These are phyloP conservation scores for Coemansia sp. DNA, from an alignment of 192 early-diverging fungal genomes.

Conservation along the genomic window DNA sequence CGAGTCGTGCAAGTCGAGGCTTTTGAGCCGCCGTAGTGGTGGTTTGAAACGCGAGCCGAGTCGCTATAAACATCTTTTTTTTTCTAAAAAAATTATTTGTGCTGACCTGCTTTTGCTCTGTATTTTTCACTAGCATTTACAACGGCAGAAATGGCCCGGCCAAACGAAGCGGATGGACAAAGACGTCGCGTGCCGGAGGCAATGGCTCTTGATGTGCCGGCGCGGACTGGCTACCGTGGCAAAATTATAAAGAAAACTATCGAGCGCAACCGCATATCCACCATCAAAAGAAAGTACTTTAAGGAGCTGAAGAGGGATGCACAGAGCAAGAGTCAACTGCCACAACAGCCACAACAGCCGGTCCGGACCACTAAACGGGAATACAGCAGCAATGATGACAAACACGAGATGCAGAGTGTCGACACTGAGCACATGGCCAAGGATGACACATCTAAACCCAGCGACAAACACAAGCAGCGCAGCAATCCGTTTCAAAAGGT, in stretches of 20 bases:
- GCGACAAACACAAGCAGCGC: constrained; percentile 19
- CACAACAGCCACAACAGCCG: background rate
- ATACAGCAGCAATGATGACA: background rate
- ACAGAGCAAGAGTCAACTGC: background rate
- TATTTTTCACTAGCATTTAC: constrained; percentile 1
- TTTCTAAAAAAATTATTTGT: background rate
- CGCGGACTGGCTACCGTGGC: constrained; percentile 35
- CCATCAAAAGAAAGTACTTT: constrained; percentile 44
- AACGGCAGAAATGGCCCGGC: constrained; percentile 2
- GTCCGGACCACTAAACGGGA: background rate
- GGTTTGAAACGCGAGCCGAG: background rate
- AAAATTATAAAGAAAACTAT: constrained; percentile 45
- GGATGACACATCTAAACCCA: background rate
- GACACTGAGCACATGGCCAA: background rate
- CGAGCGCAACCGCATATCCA: constrained; percentile 44
- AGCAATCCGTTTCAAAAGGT: constrained; percentile 41
- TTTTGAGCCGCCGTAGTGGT: too few species aligned
- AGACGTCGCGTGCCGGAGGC: constrained; percentile 25
- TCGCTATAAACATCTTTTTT: background rate
- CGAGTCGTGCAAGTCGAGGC: too few species aligned
- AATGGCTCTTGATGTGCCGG: constrained; percentile 31
- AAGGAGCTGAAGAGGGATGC: constrained; percentile 27
- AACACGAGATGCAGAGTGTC: background rate
- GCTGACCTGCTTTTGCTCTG: background rate
- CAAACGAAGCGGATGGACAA: constrained; percentile 1